Evolutionary conservation across 2,329 filamentous ascomycete species (phyloP), one percentile per base, ranked within the genome.

Genomic region (Cladosporium sp.): DNA sequence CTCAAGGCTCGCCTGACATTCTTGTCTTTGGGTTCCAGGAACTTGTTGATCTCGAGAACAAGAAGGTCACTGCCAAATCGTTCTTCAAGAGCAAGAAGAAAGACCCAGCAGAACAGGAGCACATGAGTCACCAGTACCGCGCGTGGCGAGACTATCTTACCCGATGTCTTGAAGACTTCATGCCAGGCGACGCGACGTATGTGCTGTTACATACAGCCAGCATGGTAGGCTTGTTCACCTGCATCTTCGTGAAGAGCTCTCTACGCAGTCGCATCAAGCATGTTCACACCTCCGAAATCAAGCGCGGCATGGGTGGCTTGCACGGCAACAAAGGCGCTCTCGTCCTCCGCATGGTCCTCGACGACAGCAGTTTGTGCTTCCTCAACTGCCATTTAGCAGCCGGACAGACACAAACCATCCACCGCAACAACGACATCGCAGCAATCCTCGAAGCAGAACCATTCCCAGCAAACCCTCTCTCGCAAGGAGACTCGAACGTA

Each of bases 321-420:
- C 92, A 98, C 75, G 95, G 95, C 34, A 99, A 99, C 81, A 99
- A 99, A 82, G 95, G 95, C 68, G 95, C 93, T 24, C 87, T 98
- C 41, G 86, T 96, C 41, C 86, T 97, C 47, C 91, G 95, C n/a
- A 97, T 99, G 79, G 85, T 93, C 73, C 80, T 99, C 2, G 95
- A 99, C 74, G 93, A 99, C 78, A 95, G 90, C 60, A 97, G 94
- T 1, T 80, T 99, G 41, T 99, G 95, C 80, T 94, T 99, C 78
- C 87, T 98, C 80, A 99, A 99, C 76, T 99, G 95, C 77, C 95
- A 99, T 86, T 82, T 99, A 67, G 95, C 95, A 21, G 95, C 95
- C 0, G 95, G 95, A 0, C 95, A 99, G 78, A 89, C 90, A 0
- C 92, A 96, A 67, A 96, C 94, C 0, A 91, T 91, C 66, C 88